Evolutionary conservation across 768 basidiomycete species (phyloP).

Genomic region (Porphyrellus cyaneotinctus): DNA sequence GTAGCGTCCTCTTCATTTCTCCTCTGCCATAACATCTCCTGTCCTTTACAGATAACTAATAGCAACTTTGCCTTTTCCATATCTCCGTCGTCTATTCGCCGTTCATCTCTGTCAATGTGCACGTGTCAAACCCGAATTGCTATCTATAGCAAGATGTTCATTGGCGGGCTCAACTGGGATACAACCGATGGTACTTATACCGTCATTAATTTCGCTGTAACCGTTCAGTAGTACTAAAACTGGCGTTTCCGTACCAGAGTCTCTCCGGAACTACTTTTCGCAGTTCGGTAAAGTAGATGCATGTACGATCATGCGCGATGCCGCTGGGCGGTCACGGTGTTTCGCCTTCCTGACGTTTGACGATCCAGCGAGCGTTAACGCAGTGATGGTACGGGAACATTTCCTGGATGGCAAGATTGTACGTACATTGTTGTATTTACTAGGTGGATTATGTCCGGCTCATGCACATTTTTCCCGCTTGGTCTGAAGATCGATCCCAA

Average conservation of each 20-base stretch:
- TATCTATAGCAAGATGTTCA: constrained; percentile 96
- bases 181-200: constrained; percentile 89
- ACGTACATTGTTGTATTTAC: constrained; percentile 37
- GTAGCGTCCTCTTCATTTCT: constrained; percentile 65
- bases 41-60: constrained; percentile 79
- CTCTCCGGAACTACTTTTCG: constrained; percentile 81
- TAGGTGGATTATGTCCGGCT: constrained; percentile 10
- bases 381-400: constrained; percentile 94
- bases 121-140: constrained; percentile 21
- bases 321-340: constrained; percentile 88
- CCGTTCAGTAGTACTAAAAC: constrained; percentile 43
- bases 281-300: constrained; percentile 97
- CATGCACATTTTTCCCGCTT: constrained; percentile 16
- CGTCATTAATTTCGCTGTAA: constrained; percentile 35
- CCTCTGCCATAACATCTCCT: constrained; percentile 55
- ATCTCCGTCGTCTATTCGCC: constrained; percentile 24
- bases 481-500: constrained; percentile 92
- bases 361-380: constrained; percentile 87
- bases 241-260: constrained; percentile 46
- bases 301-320: constrained; percentile 98
- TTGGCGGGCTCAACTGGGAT: constrained; percentile 99
- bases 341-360: constrained; percentile 98
- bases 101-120: constrained; percentile 26
- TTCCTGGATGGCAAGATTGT: constrained; percentile 97
- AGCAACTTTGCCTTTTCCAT: constrained; percentile 51